Evolutionary conservation across 2,329 filamentous ascomycete species (phyloP).

Genomic region (Lomentospora prolificans): DNA sequence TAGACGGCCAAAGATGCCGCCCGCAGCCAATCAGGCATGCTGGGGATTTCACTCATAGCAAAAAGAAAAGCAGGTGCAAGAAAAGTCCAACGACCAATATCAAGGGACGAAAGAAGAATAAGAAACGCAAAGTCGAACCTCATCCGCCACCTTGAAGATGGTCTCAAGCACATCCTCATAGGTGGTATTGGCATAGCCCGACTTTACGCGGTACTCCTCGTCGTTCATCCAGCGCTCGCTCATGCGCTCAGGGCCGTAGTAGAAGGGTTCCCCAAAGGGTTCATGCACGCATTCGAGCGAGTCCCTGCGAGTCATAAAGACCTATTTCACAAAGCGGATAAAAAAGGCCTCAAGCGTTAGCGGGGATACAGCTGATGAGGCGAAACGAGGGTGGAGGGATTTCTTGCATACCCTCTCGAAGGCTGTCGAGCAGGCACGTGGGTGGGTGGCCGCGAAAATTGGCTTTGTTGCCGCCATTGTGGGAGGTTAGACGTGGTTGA

Average conservation of each 20-base stretch:
- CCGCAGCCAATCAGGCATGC: too few species aligned
- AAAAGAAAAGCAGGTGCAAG: constrained; percentile 5
- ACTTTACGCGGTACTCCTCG: constrained; percentile 39
- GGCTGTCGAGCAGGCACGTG: constrained; percentile 88
- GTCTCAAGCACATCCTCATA: constrained; percentile 69
- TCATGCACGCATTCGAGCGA: constrained; percentile 80
- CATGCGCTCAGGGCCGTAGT: constrained; percentile 86
- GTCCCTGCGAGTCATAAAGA: constrained; percentile 91
- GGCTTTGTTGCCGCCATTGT: constrained; percentile 54
- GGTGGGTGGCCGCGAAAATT: constrained; percentile 90
- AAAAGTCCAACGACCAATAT: neutral
- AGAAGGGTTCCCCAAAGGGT: constrained; percentile 94
- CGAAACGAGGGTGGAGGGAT: neutral
- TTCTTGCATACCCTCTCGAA: constrained; percentile 70
- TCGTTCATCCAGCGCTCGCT: constrained; percentile 70
- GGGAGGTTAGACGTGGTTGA: constrained; percentile 7
- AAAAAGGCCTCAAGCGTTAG: neutral
- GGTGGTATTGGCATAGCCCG: constrained; percentile 60
- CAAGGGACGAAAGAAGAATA: constrained; percentile 3
- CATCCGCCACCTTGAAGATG: constrained; percentile 60
- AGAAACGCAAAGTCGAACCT: constrained; percentile 44
- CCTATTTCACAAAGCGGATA: constrained; percentile 51
- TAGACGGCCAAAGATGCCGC: too few species aligned
- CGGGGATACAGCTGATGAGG: neutral
- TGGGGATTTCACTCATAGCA: neutral